Base-by-base conservation (phyloP, 2,329 filamentous ascomycete species). In the Ophiocordyceps unilateralis region DNA sequence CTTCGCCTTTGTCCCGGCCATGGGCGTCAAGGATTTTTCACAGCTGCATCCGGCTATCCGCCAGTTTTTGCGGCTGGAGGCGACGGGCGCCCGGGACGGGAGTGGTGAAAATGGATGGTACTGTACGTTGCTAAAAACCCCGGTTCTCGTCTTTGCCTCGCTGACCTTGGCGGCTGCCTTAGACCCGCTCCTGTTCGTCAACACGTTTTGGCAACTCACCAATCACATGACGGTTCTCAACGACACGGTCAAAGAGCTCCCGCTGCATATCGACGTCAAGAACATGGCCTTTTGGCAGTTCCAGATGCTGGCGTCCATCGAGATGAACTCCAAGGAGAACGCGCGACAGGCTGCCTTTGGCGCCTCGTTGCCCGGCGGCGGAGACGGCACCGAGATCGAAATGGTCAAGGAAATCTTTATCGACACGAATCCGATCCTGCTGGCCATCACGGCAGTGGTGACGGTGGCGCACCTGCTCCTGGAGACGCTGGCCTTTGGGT, bases 141-240 rank as follows among this genome's bases (percentile, higher is more conserved):
- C 5, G 17, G 15, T 12, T 8, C 9, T 23, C 11, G 20, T 9
- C n/a, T 21, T 20, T 5, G 37, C 12, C 20, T 22, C 10, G 20
- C 37, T 15, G 7, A 36, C 32, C n/a, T n/a, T n/a, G n/a, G 32
- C 15, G 28, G 34, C 28, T 24, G n/a, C 1, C 43, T n/a, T n/a
- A 69, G 67, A 77, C 56, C 91, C 91, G 5, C 76, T 95, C 39
- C 65, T 96, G 34, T 98, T 86, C 58, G 69, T 91, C 57, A 98
- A 98, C 64, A 93, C 83, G 4, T 98, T 98, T 64, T 98, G 91
- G 91, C 89, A 96, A 63, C 71, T 98, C 49, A 84, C 76, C 57
- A 80, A 73, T 48, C 86, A 96, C 53, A 96, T 96, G 89, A 85
- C 74, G 20, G 72, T 88, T 50, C 68, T 98, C 41, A 98, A 98